Conservation (phyloP, 371 early-diverging fungal species). For the Quaeritorhiza haematococci region DNA sequence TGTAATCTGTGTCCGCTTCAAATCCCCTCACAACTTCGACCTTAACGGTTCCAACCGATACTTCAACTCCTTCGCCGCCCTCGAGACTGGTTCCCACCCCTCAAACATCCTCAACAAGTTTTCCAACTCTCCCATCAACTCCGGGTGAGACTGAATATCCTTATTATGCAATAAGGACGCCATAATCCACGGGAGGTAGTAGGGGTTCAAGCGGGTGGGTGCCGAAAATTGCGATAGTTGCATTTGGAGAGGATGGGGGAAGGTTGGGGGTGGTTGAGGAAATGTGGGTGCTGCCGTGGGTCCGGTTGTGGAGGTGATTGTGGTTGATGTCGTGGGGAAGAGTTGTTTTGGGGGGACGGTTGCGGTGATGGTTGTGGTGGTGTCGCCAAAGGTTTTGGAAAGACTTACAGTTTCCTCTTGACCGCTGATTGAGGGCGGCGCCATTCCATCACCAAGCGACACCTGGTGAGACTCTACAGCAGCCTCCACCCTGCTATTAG, state of each 20-base stretch:
- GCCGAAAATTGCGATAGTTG: too few species aligned
- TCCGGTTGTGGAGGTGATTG: constrained; percentile 7
- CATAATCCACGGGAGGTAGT: constrained; percentile 87
- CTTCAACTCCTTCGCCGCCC: constrained; percentile 71
- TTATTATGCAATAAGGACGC: constrained; percentile 70
- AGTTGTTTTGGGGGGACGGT: constrained; percentile 11
- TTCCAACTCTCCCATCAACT: constrained; percentile 43
- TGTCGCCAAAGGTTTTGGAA: too few species aligned
- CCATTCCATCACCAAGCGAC: too few species aligned
- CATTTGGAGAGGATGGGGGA: too few species aligned
- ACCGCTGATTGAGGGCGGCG: too few species aligned
- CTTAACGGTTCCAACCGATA: constrained; percentile 76
- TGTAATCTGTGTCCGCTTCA: too few species aligned
- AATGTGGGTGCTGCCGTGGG: constrained; percentile 3
- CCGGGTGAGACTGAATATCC: constrained; percentile 29
- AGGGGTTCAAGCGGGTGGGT: constrained; percentile 66
- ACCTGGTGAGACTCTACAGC: too few species aligned
- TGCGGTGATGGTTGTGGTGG: too few species aligned
- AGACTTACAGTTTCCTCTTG: too few species aligned
- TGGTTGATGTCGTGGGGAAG: constrained; percentile 6
- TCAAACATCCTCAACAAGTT: constrained; percentile 59
- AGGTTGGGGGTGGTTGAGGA: background rate
- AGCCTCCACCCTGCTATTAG: too few species aligned
- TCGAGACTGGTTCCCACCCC: constrained; percentile 73
- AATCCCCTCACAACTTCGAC: constrained; percentile 27